These are phyloP conservation scores for Pichia inconspicua DNA, from an alignment of 1,139 yeast genomes.

Conservation along the genomic window DNA sequence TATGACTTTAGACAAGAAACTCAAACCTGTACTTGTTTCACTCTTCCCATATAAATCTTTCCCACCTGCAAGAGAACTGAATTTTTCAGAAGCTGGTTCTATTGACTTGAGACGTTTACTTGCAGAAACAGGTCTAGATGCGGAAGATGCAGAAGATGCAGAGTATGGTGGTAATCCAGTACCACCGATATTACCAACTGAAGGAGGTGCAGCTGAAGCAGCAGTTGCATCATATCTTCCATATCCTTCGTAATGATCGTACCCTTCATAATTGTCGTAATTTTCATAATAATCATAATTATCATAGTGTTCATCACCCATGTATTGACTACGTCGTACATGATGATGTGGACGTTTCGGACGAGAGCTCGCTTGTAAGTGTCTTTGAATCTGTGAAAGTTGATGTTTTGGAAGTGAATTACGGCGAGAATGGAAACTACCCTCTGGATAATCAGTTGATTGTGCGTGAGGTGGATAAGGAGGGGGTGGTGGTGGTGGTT, in stretches of 20 bases:
- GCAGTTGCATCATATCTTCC: not conserved
- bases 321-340: not conserved
- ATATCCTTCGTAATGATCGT: not conserved
- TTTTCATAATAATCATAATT: not conserved
- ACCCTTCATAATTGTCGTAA: not conserved
- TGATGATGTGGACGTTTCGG: not conserved
- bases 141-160: not conserved
- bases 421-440: not conserved
- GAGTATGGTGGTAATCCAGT: not conserved
- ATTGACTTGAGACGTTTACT: constrained; percentile 1
- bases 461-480: not conserved
- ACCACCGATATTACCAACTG: not conserved
- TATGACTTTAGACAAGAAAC: constrained; percentile 18
- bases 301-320: not conserved
- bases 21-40: constrained; percentile 13
- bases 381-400: constrained; percentile 4
- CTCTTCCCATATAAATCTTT: constrained; percentile 15
- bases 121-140: not conserved
- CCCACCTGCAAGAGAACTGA: constrained; percentile 11
- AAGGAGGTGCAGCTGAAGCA: not conserved
- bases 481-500: not conserved
- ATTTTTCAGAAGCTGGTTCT: not conserved
- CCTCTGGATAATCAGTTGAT: not conserved
- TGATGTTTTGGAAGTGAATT: constrained; percentile 2
- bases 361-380: not conserved